Evolutionary conservation across 2,329 filamentous ascomycete genomes (phyloP), one percentile per base, ranked within the genome.

Genomic region (Bipolaris cookei): DNA sequence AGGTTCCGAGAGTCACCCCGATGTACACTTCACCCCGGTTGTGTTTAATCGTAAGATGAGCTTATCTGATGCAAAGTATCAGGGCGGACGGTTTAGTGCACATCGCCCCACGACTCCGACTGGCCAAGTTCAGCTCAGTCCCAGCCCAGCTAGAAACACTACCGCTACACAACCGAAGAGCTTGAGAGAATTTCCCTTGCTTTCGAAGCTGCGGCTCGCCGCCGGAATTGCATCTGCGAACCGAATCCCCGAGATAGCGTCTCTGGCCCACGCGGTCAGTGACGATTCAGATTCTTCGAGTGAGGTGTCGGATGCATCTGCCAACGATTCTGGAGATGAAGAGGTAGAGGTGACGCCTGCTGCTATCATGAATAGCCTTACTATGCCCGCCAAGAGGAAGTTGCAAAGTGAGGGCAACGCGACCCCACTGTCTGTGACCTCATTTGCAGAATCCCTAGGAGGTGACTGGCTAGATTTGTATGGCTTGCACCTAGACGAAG

Each of bases 41-140:
- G 64, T 71, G 7, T 87, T 87, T 67, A 80, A 79, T 60, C 75
- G 76, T 34, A 80, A 78, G 48, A 67, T 85, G 53, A 74, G 76
- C 37, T 63, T 77, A 21, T 80, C 81, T 53, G 81, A 85, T 65
- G 75, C 81, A 20, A 86, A 85, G 64, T 87, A 87, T 70, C 76
- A 78, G 43, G 71, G 77, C 30, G 82, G 82, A 7, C 80, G 79
- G 45, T 84, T 77, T 42, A 68, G 65, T 16, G n/a, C 58, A 3
- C 42, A 61, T 25, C 50, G 56, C 13, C 34, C 51, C 18, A 43
- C 18, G n/a, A 25, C 43, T 18, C 39, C 20, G 18, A n/a, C 23
- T 14, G 16, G 10, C 18, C 64, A 66, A n/a, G 49, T 34, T 13
- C 45, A 66, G 30, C 11, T 51, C 13, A 37, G 39, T 10, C 14